A percentile compares a stretch with the other conserved stretches of the same genome.
Evolutionary conservation across 441 rosid species (phyloP).

Genomic region (Macaranga tanarius): DNA sequence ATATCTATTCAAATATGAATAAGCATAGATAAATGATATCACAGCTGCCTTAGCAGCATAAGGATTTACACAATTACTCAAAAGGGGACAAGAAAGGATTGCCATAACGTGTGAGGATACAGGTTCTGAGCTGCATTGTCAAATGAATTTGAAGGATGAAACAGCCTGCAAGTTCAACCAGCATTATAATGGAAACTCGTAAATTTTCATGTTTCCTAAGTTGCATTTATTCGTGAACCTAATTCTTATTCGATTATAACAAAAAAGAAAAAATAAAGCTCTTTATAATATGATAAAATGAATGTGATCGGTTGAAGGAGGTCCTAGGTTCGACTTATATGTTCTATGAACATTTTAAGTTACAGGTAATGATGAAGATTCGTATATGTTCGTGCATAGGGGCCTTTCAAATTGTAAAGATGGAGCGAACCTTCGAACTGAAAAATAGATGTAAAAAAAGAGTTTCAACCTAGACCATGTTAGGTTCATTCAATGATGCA

Average conservation of each 20-base stretch:
- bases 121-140: slow-evolving; percentile 20
- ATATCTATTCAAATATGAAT: not conserved
- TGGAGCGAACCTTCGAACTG: not conserved
- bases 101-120: not conserved
- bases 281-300: too few relatives aligned
- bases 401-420: too few relatives aligned
- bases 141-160: slow-evolving; percentile 69
- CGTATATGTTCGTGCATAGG: too few relatives aligned
- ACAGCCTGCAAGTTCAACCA: slow-evolving; percentile 52
- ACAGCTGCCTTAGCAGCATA: not conserved
- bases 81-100: not conserved
- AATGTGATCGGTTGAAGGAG: too few relatives aligned
- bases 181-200: not conserved
- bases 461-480: not conserved
- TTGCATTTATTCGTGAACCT: not conserved
- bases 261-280: too few relatives aligned
- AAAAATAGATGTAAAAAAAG: not conserved
- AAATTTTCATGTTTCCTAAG: not conserved
- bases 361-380: not conserved
- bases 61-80: not conserved
- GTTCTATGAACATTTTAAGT: not conserved
- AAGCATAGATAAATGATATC: not conserved
- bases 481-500: not conserved
- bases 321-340: too few relatives aligned
- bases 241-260: too few relatives aligned